These are phyloP conservation scores for Lupinus albus DNA, from an alignment of 306 rosid species.

Conservation along the genomic window DNA sequence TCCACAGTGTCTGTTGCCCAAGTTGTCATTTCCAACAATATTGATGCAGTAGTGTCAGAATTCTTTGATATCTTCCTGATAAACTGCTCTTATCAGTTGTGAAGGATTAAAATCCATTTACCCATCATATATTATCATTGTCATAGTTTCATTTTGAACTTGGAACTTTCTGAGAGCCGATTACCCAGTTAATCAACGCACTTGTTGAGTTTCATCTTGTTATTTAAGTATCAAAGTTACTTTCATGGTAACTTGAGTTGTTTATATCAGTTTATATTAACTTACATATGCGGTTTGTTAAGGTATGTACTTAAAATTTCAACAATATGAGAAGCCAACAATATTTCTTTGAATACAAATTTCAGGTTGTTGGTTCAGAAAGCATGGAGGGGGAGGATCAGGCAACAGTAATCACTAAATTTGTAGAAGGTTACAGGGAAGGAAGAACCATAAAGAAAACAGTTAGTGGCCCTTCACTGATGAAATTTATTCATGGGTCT, in stretches of 20 bases:
- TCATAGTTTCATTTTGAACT: not conserved
- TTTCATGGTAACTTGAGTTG: not conserved
- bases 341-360: not conserved
- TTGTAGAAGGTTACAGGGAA: slow-evolving; percentile 78
- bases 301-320: slow-evolving; percentile 2
- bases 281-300: slow-evolving; percentile 15
- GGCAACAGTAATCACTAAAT: slow-evolving; percentile 67
- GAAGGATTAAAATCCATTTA: slow-evolving; percentile 1
- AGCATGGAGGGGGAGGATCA: slow-evolving; percentile 70
- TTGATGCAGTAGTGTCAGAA: not conserved
- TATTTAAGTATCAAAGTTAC: not conserved
- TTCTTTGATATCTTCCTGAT: not conserved
- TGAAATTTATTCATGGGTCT: slow-evolving; percentile 49
- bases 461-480: slow-evolving; percentile 55
- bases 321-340: slow-evolving; percentile 8
- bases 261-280: not conserved
- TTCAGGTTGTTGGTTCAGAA: slow-evolving; percentile 81
- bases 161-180: no score
- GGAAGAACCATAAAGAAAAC: slow-evolving; percentile 66
- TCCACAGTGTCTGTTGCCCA: not conserved
- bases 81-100: slow-evolving; percentile 1
- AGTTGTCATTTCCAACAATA: not conserved
- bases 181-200: no score
- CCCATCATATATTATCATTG: not conserved
- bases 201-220: not conserved